Conservation (phyloP, 805 yeast genomes). For the Citeromyces matritensis region DNA sequence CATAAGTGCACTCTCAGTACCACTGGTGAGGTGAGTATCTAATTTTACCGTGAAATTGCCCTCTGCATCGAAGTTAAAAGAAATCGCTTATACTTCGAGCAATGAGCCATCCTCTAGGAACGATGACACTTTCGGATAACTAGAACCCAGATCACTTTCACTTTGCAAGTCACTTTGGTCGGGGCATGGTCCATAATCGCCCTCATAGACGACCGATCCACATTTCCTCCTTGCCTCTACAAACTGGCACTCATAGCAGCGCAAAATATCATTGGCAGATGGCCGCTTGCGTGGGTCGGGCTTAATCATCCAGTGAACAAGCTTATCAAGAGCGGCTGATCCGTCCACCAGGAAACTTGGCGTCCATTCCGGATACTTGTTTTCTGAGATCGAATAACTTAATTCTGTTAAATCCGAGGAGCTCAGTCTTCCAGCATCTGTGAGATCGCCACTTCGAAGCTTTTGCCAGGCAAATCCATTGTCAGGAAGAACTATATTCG, state of each 20-base stretch:
- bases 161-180: conserved; percentile 12
- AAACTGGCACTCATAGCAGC: conserved; percentile 54
- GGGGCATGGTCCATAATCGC: conserved; percentile 81
- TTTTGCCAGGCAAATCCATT: conserved; percentile 97
- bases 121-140: too few relatives aligned
- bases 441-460: conserved; percentile 82
- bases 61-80: too few relatives aligned
- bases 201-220: conserved; percentile 91
- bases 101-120: too few relatives aligned
- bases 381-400: conserved; percentile 2
- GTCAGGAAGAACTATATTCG: conserved; percentile 88
- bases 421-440: conserved; percentile 84
- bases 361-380: conserved; percentile 62
- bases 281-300: conserved; percentile 77
- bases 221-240: conserved; percentile 75
- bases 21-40: too few relatives aligned
- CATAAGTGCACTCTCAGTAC: too few relatives aligned
- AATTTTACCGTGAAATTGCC: too few relatives aligned
- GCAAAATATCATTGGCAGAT: conserved; percentile 58
- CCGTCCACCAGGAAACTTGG: conserved; percentile 73
- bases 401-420: conserved; percentile 39
- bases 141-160: conserved; percentile 1
- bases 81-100: too few relatives aligned
- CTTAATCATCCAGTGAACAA: conserved; percentile 80
- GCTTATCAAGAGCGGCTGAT: conserved; percentile 52